Conservation (phyloP, 352 stramenopile species). For the Blastocystis sp. region DNA sequence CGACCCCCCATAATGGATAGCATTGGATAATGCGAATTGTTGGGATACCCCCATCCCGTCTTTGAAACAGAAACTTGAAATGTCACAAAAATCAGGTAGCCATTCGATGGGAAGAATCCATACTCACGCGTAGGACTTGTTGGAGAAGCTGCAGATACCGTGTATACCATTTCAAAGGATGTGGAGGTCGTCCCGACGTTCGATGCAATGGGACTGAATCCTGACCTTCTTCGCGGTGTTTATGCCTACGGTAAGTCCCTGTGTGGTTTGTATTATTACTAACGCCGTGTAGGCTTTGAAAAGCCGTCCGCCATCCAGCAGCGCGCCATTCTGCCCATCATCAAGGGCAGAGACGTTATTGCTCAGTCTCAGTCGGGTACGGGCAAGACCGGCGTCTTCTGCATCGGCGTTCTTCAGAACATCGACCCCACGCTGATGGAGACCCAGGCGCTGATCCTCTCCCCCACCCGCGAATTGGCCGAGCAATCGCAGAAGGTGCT, state of each 20-base stretch:
- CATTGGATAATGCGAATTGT: no score
- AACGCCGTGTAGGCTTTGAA: slow-evolving; percentile 83
- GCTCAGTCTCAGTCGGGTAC: slow-evolving; percentile 90
- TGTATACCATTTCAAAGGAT: slow-evolving; percentile 65
- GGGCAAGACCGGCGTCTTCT: slow-evolving; percentile 84
- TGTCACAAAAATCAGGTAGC: no score
- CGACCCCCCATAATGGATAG: no score
- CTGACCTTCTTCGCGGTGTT: slow-evolving; percentile 85
- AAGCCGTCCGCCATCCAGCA: slow-evolving; percentile 96
- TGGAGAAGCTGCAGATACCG: slow-evolving; percentile 31
- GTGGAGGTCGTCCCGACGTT: slow-evolving; percentile 76
- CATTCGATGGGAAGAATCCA: no score
- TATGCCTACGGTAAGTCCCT: slow-evolving; percentile 78
- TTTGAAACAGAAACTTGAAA: no score
- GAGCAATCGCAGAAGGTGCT: slow-evolving; percentile 94
- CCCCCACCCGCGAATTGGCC: slow-evolving; percentile 89
- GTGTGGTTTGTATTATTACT: slow-evolving; percentile 16
- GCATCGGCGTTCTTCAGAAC: slow-evolving; percentile 81
- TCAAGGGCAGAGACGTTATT: slow-evolving; percentile 91
- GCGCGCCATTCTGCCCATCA: slow-evolving; percentile 90
- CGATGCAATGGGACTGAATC: slow-evolving; percentile 85
- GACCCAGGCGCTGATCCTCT: slow-evolving; percentile 90
- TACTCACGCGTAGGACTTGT: slow-evolving; percentile 26
- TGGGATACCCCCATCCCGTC: no score
- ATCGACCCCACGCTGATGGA: slow-evolving; percentile 86